A percentile compares a stretch with the other conserved stretches of the same genome.
Evolutionary conservation across 768 basidiomycete species (phyloP).

Genomic region (Boletellus sp.): DNA sequence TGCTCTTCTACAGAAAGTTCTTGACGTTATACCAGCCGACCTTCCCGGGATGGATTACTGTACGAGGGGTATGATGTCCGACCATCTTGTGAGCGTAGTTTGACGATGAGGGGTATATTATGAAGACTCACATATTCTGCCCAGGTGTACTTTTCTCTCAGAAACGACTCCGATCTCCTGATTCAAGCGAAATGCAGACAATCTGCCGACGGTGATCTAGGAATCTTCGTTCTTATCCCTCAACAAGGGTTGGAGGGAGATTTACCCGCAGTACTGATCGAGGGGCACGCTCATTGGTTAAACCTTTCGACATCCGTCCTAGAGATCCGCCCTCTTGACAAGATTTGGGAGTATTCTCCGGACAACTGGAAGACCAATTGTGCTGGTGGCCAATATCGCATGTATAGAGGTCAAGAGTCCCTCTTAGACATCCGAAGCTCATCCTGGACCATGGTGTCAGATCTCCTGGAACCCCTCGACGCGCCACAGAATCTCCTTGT

Average conservation of each 20-base stretch:
- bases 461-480: constrained; percentile 22
- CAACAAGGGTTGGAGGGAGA: constrained; percentile 18
- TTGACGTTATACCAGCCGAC: constrained; percentile 18
- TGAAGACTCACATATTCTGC: background rate
- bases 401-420: background rate
- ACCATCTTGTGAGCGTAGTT: constrained; percentile 15
- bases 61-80: constrained; percentile 13
- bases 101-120: background rate
- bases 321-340: constrained; percentile 27
- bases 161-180: constrained; percentile 4
- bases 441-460: constrained; percentile 26
- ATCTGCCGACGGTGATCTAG: background rate
- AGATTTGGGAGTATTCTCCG: constrained; percentile 20
- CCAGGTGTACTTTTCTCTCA: constrained; percentile 16
- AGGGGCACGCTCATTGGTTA: constrained; percentile 28
- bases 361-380: constrained; percentile 27
- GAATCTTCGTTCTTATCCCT: constrained; percentile 22
- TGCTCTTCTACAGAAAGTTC: constrained; percentile 4
- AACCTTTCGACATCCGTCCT: constrained; percentile 20
- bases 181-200: constrained; percentile 7
- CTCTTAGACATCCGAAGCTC: constrained; percentile 29
- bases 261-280: constrained; percentile 22
- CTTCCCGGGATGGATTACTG: constrained; percentile 23
- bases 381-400: constrained; percentile 3
- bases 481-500: constrained; percentile 19